Percentiles rank a stretch among this genome's conserved stretches.
Evolutionary conservation across 1,284 basidiomycete species (phyloP).

Genomic region (Ustilago bromivora): DNA sequence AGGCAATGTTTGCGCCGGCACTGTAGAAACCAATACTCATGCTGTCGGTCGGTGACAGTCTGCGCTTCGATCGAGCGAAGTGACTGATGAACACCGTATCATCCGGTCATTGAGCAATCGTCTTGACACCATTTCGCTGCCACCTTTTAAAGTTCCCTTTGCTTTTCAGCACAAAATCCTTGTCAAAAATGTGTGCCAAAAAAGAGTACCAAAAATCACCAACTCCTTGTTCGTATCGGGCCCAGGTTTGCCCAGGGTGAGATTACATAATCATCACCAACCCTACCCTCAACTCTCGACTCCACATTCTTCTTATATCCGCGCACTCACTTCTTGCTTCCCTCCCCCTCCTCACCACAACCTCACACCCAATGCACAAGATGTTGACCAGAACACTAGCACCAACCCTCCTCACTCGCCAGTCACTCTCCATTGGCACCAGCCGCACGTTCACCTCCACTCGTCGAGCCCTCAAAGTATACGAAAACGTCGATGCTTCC

Average conservation of each 20-base stretch:
- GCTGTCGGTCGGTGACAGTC: not conserved
- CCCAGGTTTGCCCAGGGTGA: not conserved
- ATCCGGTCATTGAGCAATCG: not conserved
- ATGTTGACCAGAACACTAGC: slow-evolving; percentile 11
- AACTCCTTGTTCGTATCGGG: too few species aligned
- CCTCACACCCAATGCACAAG: not conserved
- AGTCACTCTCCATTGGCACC: not conserved
- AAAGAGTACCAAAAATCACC: not conserved
- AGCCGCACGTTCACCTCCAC: slow-evolving; percentile 14
- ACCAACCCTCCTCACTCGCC: not conserved
- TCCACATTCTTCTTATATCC: not conserved
- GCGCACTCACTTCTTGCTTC: not conserved
- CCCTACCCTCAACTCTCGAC: not conserved
- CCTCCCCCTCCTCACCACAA: too few species aligned
- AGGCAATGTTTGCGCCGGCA: too few species aligned
- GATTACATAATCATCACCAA: slow-evolving; percentile 15
- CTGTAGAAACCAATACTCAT: not conserved
- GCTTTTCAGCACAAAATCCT: not conserved
- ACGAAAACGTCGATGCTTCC: slow-evolving; percentile 26
- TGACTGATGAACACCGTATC: not conserved
- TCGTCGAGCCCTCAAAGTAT: slow-evolving; percentile 12
- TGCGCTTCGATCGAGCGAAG: not conserved
- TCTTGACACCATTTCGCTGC: too few species aligned
- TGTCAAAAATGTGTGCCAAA: not conserved
- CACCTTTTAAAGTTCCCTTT: not conserved